These are phyloP conservation scores for Haematococcus sp. DNA, from an alignment of 139 green algal species.

Conservation along the genomic window DNA sequence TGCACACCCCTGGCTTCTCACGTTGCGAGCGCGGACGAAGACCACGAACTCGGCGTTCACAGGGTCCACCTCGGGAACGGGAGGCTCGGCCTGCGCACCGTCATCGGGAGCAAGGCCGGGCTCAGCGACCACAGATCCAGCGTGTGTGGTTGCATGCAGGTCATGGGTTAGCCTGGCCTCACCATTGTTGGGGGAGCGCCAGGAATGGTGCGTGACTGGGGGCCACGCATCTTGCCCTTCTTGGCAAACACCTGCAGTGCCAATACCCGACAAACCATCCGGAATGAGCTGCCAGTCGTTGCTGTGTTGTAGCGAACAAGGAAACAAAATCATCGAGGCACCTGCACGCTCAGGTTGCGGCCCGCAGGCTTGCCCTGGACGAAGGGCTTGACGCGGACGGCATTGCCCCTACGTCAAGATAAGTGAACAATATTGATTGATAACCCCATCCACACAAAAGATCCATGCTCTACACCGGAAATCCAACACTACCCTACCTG, in stretches of 20 bases:
- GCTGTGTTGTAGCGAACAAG: too few species aligned
- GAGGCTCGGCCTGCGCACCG: slow-evolving; percentile 31
- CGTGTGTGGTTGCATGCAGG: neutral
- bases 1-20: neutral
- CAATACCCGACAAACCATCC: too few species aligned
- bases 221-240: slow-evolving; percentile 29
- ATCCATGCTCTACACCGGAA: too few species aligned
- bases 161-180: neutral
- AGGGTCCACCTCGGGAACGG: slow-evolving; percentile 63
- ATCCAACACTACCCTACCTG: too few species aligned
- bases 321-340: neutral
- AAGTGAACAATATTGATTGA: too few species aligned
- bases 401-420: too few species aligned
- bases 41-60: slow-evolving; percentile 80
- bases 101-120: neutral
- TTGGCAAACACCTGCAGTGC: slow-evolving; percentile 39
- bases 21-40: slow-evolving; percentile 55
- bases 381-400: too few species aligned
- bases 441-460: too few species aligned
- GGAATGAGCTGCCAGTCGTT: too few species aligned
- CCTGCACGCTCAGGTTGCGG: neutral
- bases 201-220: slow-evolving; percentile 9
- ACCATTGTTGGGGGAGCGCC: neutral
- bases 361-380: neutral
- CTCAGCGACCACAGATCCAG: neutral